phyloP scores from a whole-genome alignment of 371 early-diverging fungal genomes.

The Chytridiales sp. region DNA sequence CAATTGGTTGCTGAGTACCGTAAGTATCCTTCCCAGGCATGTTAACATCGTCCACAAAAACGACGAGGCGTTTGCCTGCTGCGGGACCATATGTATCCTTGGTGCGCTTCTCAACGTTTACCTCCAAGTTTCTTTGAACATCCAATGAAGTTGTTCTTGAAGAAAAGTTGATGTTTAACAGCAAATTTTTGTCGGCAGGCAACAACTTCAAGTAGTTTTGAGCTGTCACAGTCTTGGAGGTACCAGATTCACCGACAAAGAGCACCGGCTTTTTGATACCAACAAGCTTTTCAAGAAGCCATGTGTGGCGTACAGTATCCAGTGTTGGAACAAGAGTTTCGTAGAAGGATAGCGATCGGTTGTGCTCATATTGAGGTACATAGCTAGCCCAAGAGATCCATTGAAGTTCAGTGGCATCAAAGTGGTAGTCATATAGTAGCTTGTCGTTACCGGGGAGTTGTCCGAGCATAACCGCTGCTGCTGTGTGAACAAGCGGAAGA shows the following conservation, averaged over 20 bases:
- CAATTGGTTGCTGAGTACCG: constrained; percentile 63
- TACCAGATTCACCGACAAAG: constrained; percentile 57
- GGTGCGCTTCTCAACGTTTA: constrained; percentile 59
- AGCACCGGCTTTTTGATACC: constrained; percentile 48
- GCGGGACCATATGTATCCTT: constrained; percentile 64
- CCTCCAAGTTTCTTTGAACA: constrained; percentile 58
- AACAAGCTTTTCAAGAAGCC: constrained; percentile 55
- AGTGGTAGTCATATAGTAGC: constrained; percentile 54
- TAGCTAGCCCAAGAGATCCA: constrained; percentile 56
- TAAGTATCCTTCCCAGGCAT: constrained; percentile 62
- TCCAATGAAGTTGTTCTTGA: constrained; percentile 54
- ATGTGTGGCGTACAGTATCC: constrained; percentile 59
- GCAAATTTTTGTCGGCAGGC: constrained; percentile 48
- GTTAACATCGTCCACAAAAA: constrained; percentile 62
- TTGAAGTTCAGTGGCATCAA: constrained; percentile 46
- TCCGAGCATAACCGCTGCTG: constrained; percentile 43
- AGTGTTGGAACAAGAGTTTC: constrained; percentile 59
- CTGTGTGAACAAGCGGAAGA: constrained; percentile 47
- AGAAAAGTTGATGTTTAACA: constrained; percentile 57
- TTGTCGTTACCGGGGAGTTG: constrained; percentile 58
- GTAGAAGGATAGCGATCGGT: constrained; percentile 44
- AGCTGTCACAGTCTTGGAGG: constrained; percentile 60
- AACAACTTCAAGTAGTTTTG: constrained; percentile 51
- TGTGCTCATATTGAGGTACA: constrained; percentile 55
- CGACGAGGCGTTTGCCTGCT: constrained; percentile 51